phyloP scores from a whole-genome alignment of 345 rosid species.

The Dipteronia sinensis region DNA sequence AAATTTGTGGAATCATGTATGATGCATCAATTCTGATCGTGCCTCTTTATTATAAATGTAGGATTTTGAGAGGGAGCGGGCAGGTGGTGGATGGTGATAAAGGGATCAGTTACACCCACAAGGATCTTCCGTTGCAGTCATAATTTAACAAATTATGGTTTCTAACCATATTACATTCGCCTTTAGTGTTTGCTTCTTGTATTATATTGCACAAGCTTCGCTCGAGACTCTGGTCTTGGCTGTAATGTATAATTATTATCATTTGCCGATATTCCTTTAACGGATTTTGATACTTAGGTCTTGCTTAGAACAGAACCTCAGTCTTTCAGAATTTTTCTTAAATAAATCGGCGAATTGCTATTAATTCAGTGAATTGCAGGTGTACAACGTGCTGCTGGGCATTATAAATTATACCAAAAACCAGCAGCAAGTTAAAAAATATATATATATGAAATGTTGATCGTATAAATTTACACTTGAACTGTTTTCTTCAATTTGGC shows the following conservation, averaged over 20 bases:
- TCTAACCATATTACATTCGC: background rate
- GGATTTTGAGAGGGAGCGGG: constrained; percentile 63
- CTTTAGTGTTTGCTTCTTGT: background rate
- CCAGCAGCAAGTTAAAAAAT: background rate
- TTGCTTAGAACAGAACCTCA: background rate
- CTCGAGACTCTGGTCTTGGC: background rate
- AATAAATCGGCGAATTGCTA: background rate
- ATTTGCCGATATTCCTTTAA: background rate
- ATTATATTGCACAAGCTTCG: background rate
- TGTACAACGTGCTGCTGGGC: background rate
- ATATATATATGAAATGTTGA: background rate
- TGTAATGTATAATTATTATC: background rate
- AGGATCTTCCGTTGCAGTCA: constrained; percentile 15
- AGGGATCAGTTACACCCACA: constrained; percentile 41
- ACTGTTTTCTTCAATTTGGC: background rate
- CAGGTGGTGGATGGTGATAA: constrained; percentile 63
- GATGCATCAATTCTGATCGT: background rate
- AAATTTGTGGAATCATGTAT: background rate
- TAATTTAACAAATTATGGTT: background rate
- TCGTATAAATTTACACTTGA: too few relatives aligned
- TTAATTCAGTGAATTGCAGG: background rate
- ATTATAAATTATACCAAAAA: background rate
- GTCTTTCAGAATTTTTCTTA: background rate
- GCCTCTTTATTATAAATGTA: constrained; percentile 11
- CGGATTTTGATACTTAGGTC: background rate